Evolutionary conservation across 176 grass and related monocot species (phyloP).

Genomic region (Carex scoparia): DNA sequence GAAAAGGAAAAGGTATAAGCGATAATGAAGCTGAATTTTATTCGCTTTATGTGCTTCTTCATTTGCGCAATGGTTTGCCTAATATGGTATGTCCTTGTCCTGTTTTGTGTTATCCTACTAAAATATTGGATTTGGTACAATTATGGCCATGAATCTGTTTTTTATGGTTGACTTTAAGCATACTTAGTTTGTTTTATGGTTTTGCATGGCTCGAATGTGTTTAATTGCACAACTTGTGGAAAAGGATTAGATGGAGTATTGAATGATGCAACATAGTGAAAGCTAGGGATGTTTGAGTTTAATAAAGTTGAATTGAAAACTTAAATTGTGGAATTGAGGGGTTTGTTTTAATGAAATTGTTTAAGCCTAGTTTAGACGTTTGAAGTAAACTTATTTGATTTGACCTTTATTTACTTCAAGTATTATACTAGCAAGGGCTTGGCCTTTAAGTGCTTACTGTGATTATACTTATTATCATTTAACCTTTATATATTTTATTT

Average conservation of each 20-base stretch:
- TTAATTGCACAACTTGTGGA: not conserved
- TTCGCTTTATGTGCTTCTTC: constrained; percentile 83
- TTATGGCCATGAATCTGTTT: not conserved
- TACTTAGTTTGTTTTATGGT: not conserved
- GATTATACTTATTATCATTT: constrained; percentile 2
- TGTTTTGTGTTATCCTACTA: not conserved
- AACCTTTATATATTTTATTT: not conserved
- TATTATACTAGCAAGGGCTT: not conserved
- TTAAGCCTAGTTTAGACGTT: not conserved
- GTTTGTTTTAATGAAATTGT: not conserved
- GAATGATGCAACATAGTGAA: not conserved
- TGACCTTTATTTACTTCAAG: not conserved
- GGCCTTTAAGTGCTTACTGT: not conserved
- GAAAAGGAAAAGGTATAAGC: constrained; percentile 32
- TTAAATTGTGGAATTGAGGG: not conserved
- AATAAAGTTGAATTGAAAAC: not conserved
- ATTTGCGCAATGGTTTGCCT: constrained; percentile 65
- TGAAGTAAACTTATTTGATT: not conserved
- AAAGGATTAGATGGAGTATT: not conserved
- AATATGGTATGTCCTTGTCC: constrained; percentile 51
- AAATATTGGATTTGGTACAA: not conserved
- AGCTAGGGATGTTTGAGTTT: not conserved
- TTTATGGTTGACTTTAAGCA: constrained; percentile 3
- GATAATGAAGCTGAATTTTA: constrained; percentile 63
- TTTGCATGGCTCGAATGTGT: constrained; percentile 7